Base-by-base conservation (phyloP, 2,329 filamentous ascomycete species). In the Dothistroma septosporum region DNA sequence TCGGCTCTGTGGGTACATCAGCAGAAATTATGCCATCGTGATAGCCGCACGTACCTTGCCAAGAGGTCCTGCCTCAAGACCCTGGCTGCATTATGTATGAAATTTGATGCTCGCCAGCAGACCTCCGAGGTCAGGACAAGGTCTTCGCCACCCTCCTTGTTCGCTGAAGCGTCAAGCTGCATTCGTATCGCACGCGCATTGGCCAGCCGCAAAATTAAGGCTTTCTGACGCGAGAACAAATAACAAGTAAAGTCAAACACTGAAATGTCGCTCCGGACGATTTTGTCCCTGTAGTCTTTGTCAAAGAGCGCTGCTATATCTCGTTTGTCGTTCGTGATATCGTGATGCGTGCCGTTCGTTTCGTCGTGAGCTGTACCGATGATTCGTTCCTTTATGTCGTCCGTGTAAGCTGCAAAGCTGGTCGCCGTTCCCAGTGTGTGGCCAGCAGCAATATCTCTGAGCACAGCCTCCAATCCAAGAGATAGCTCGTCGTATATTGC, bases 231-330 rank as follows among this genome's bases (percentile, higher is more conserved):
- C 2, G 91, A 87, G 74, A 97, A 99, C 12, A 99, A 87, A 73
- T 99, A 99, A 68, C 89, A 91, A 54, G 91, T 84, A 73, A 99
- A 97, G 74, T 99, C 94, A 72, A 97, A 97, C 2, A 96, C 82
- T 0, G 94, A 99, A 37, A 99, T 95, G 66, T 96, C 90, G 77
- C 95, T 99, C 14, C 90, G 88, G 44, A 99, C 80, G 53, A 99
- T 99, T 69, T 96, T 85, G 60, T 95, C 91, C 55, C 93, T 86
- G 72, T 97, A 99, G 1, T 90, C 84, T 74, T 96, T 96, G 68
- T 79, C 82, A 64, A 71, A 66, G 6, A 73, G 59, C 10, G 47
- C 63, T 61, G 31, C 63, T 24, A 58, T 58, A 22, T 62, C 54
- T 41, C 47, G 49, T 24, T 67, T 62, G 7, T 57, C 55, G 22